These are phyloP conservation scores for Leccinum griseonigrum DNA, from an alignment of 1,284 basidiomycete species.

Conservation along the genomic window DNA sequence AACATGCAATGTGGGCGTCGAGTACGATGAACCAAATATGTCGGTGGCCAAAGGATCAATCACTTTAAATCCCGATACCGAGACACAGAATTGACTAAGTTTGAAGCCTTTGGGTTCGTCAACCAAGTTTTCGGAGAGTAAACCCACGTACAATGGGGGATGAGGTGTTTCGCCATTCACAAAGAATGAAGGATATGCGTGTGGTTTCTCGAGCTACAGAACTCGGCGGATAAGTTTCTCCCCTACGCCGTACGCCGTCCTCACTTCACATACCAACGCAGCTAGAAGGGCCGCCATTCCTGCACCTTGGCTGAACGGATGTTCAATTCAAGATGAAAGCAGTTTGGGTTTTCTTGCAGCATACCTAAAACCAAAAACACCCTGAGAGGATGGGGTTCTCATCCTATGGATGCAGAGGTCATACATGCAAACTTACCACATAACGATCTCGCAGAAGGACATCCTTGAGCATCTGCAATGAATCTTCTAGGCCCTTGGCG, in stretches of 20 bases:
- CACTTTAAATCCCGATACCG: constrained; percentile 67
- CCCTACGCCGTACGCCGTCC: not conserved
- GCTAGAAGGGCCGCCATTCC: constrained; percentile 74
- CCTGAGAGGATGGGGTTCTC: constrained; percentile 43
- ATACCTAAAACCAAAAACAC: constrained; percentile 80
- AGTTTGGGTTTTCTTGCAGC: constrained; percentile 1
- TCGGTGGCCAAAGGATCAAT: constrained; percentile 47
- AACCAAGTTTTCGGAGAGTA: not conserved
- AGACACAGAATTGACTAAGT: constrained; percentile 63
- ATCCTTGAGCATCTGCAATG: constrained; percentile 33
- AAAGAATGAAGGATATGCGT: constrained; percentile 63
- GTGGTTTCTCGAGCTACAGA: constrained; percentile 28
- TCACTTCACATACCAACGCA: constrained; percentile 53
- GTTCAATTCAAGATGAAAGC: constrained; percentile 2
- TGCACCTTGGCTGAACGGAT: constrained; percentile 66
- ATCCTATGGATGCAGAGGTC: not conserved
- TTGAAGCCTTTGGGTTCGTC: not conserved
- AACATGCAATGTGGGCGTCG: constrained; percentile 79
- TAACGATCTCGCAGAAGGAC: constrained; percentile 41
- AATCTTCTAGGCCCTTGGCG: constrained; percentile 60
- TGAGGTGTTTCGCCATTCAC: constrained; percentile 62
- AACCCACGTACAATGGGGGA: constrained; percentile 59
- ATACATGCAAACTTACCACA: constrained; percentile 43
- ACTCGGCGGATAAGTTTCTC: not conserved
- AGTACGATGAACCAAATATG: constrained; percentile 56